A percentile compares a stretch with the other conserved stretches of the same genome.
Conservation (phyloP, 2,329 filamentous ascomycete genomes). For the Cladophialophora exuberans region DNA sequence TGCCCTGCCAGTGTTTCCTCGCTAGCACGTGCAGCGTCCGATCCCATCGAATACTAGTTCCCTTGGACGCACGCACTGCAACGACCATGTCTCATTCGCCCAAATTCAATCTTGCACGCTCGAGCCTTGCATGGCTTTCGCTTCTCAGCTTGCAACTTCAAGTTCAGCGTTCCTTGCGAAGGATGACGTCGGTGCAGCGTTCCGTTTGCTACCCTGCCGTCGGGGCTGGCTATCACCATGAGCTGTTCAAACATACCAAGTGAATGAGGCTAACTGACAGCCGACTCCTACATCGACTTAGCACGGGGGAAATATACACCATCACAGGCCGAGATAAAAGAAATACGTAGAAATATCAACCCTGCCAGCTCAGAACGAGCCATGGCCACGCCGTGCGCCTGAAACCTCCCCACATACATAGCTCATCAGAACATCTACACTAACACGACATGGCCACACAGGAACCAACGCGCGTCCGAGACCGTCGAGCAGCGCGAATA, state of each 20-base stretch:
- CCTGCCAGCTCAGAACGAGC: too few species aligned
- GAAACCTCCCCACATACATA: neutral
- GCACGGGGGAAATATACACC: too few species aligned
- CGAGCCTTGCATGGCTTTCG: neutral
- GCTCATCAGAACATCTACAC: neutral
- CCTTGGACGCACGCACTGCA: slow-evolving; percentile 12
- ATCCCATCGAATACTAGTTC: neutral
- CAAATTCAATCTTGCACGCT: neutral
- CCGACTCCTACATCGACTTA: too few species aligned
- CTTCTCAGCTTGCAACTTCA: neutral
- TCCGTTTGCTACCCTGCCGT: neutral
- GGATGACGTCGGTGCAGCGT: neutral
- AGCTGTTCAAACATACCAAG: too few species aligned
- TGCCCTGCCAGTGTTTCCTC: neutral
- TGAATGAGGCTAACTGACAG: too few species aligned
- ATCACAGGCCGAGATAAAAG: too few species aligned
- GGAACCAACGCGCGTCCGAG: slow-evolving; percentile 12
- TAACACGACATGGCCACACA: too few species aligned
- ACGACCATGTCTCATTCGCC: slow-evolving; percentile 7
- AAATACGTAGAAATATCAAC: too few species aligned
- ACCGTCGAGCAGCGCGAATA: slow-evolving; percentile 22
- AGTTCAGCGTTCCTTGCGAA: neutral
- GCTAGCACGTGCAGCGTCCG: neutral
- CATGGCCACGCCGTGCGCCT: slow-evolving; percentile 5
- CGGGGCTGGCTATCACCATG: neutral